These are phyloP conservation scores for Trichosporon ovoides DNA, from an alignment of 1,284 basidiomycete species.

Conservation along the genomic window DNA sequence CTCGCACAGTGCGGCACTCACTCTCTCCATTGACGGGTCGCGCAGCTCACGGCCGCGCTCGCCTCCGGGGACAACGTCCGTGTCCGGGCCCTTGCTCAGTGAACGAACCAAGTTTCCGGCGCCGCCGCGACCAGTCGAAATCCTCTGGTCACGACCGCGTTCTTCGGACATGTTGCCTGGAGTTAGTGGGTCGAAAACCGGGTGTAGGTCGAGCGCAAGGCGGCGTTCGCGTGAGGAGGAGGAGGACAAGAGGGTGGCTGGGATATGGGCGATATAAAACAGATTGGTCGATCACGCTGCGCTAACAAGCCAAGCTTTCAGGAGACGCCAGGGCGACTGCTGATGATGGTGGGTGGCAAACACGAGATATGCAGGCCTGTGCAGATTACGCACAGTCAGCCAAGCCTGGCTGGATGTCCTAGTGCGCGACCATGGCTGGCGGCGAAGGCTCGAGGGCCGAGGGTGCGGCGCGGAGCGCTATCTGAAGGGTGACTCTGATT, in stretches of 20 bases:
- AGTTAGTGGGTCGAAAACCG: slow-evolving; percentile 5
- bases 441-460: not conserved
- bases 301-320: too few species aligned
- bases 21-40: slow-evolving; percentile 28
- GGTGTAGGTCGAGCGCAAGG: not conserved
- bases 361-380: too few species aligned
- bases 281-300: not conserved
- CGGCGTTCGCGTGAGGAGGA: too few species aligned
- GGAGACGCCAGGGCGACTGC: too few species aligned
- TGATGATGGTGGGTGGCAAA: too few species aligned
- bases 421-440: not conserved
- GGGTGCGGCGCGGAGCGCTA: too few species aligned
- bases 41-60: slow-evolving; percentile 43
- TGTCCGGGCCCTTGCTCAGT: slow-evolving; percentile 35
- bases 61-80: slow-evolving; percentile 28
- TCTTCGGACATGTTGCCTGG: slow-evolving; percentile 19
- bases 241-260: not conserved
- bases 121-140: slow-evolving; percentile 48
- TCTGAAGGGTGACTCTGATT: slow-evolving; percentile 1
- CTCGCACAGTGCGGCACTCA: slow-evolving; percentile 15
- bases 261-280: not conserved
- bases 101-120: slow-evolving; percentile 47
- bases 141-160: slow-evolving; percentile 19
- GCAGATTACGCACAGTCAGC: too few species aligned
- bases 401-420: not conserved